Conservation (phyloP, 106 monocot genomes). For the Gastrodia elata region DNA sequence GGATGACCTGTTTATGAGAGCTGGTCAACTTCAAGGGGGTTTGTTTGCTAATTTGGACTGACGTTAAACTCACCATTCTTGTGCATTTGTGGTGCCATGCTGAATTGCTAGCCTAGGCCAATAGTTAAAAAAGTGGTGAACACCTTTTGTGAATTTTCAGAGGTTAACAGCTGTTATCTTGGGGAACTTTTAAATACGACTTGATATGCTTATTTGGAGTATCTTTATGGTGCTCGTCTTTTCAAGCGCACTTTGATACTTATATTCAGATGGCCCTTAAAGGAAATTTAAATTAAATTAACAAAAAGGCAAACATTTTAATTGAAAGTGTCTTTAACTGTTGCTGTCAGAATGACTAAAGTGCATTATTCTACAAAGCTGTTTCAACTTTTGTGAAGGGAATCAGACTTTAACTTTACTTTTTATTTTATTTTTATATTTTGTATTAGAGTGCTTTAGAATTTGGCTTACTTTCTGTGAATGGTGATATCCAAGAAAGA, state of each 20-base stretch:
- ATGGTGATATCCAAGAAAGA: neutral
- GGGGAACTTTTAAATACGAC: neutral
- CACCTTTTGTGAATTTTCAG: neutral
- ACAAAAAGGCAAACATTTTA: neutral
- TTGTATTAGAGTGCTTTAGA: neutral
- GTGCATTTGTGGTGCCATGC: neutral
- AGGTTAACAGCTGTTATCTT: neutral
- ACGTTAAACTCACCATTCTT: neutral
- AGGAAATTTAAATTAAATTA: conserved; percentile 1
- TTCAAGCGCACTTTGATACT: neutral
- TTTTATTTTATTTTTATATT: neutral
- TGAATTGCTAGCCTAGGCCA: neutral
- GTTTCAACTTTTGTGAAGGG: neutral
- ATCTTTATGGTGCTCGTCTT: neutral
- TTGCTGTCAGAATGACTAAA: neutral
- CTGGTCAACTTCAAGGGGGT: too few species aligned
- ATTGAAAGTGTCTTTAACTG: neutral
- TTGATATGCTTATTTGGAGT: neutral
- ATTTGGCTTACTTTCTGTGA: neutral
- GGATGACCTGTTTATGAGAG: too few species aligned
- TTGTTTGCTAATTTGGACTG: too few species aligned
- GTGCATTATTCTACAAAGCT: neutral
- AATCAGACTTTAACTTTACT: neutral
- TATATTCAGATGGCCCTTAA: neutral
- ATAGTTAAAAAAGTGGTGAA: neutral